Conservation (phyloP, 2,329 filamentous ascomycete species). For the Scedosporium aurantiacum region DNA sequence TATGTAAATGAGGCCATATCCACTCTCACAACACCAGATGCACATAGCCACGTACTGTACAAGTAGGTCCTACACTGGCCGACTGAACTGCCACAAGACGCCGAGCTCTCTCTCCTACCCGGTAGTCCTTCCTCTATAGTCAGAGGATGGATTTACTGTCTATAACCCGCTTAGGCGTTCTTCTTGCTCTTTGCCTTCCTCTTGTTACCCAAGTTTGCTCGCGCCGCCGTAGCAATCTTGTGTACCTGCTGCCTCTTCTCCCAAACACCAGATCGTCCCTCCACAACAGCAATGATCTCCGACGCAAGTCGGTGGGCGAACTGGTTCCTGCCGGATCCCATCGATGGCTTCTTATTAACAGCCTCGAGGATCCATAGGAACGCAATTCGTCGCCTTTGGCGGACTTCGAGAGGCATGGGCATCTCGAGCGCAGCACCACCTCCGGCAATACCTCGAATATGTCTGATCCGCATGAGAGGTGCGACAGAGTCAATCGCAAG, state of each 20-base stretch:
- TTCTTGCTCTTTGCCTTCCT: conserved; percentile 1
- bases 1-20: background rate
- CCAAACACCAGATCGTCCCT: conserved; percentile 78
- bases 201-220: conserved; percentile 53
- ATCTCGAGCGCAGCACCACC: conserved; percentile 78
- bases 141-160: background rate
- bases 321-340: conserved; percentile 58
- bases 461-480: conserved; percentile 70
- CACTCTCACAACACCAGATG: background rate
- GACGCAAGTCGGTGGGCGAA: conserved; percentile 72
- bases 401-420: conserved; percentile 62
- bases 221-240: conserved; percentile 65
- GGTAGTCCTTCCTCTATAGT: background rate
- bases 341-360: conserved; percentile 66
- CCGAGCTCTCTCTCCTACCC: background rate
- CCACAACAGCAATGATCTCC: conserved; percentile 77
- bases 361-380: conserved; percentile 82
- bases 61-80: background rate
- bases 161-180: background rate
- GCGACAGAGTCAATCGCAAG: conserved; percentile 88
- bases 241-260: conserved; percentile 68
- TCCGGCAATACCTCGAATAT: conserved; percentile 67
- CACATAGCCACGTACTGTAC: background rate
- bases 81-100: background rate
- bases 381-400: conserved; percentile 67